Conservation (phyloP, 495 filamentous ascomycete species). For the Talaromyces borbonicus region DNA sequence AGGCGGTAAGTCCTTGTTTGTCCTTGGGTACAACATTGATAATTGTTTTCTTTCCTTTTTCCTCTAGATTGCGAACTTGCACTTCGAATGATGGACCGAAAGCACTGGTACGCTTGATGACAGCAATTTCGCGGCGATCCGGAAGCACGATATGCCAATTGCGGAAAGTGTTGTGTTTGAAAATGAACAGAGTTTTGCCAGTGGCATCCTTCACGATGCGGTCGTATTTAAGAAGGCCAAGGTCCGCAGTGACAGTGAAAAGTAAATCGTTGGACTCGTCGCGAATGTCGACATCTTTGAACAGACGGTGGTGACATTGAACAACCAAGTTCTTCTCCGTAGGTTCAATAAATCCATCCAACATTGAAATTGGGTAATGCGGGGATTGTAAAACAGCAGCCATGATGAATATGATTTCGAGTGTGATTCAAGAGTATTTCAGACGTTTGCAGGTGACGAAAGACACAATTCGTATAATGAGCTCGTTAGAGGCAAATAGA, state of each 20-base stretch:
- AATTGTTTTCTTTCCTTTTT: conserved; percentile 5
- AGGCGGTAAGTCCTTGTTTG: neutral
- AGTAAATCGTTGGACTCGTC: conserved; percentile 2
- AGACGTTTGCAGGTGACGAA: too few relatives aligned
- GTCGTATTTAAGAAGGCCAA: neutral
- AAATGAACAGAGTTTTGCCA: conserved; percentile 8
- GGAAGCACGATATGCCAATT: conserved; percentile 12
- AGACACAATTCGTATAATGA: too few relatives aligned
- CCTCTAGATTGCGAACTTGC: conserved; percentile 4
- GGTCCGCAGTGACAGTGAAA: conserved; percentile 3
- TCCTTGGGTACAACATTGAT: conserved; percentile 8
- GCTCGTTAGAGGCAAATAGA: too few relatives aligned
- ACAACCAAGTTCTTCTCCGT: conserved; percentile 7
- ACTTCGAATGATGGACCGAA: conserved; percentile 8
- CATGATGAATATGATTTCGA: too few relatives aligned
- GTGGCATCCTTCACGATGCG: conserved; percentile 10
- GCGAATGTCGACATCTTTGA: conserved; percentile 9
- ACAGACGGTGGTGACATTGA: conserved; percentile 9
- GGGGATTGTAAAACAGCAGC: too few relatives aligned
- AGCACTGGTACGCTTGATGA: neutral
- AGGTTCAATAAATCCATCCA: conserved; percentile 6
- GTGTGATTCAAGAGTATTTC: too few relatives aligned
- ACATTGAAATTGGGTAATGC: conserved; percentile 12
- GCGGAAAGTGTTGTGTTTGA: neutral
- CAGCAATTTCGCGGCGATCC: neutral